Conservation (phyloP, 2,329 filamentous ascomycete species). For the Monilinia fructigena region DNA sequence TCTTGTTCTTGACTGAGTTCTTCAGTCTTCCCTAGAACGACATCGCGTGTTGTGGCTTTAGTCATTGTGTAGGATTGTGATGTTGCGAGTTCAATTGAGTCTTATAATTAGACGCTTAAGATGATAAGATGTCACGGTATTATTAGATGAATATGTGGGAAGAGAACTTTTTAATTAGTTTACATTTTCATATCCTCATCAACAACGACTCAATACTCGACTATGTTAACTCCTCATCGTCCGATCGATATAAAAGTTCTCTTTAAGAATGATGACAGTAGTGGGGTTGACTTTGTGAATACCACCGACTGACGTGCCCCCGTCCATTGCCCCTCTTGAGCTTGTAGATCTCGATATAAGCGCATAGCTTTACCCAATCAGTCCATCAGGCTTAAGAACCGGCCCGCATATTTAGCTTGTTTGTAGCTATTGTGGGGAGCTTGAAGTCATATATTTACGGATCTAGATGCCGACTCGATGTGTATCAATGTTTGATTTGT, state of each 20-base stretch:
- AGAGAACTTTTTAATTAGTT: neutral
- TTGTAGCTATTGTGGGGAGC: neutral
- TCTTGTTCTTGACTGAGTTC: slow-evolving; percentile 53
- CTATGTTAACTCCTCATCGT: neutral
- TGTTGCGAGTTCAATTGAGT: neutral
- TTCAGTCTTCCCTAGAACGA: slow-evolving; percentile 56
- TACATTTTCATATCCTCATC: neutral
- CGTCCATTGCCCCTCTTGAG: neutral
- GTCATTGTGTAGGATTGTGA: slow-evolving; percentile 46
- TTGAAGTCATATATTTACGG: neutral
- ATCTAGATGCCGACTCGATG: neutral
- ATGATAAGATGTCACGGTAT: neutral
- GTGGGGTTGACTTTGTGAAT: neutral
- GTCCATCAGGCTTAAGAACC: neutral
- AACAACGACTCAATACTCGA: neutral
- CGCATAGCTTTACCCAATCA: too few species aligned
- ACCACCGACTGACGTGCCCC: neutral
- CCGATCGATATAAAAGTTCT: neutral
- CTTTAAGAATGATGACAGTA: neutral
- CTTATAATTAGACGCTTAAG: neutral
- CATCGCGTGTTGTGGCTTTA: slow-evolving; percentile 54
- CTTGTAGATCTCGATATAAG: neutral
- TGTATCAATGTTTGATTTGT: neutral
- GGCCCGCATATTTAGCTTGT: slow-evolving; percentile 1
- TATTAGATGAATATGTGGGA: neutral